These are phyloP conservation scores for Alternaria arbusti DNA, from an alignment of 2,329 filamentous ascomycete species.

Conservation along the genomic window DNA sequence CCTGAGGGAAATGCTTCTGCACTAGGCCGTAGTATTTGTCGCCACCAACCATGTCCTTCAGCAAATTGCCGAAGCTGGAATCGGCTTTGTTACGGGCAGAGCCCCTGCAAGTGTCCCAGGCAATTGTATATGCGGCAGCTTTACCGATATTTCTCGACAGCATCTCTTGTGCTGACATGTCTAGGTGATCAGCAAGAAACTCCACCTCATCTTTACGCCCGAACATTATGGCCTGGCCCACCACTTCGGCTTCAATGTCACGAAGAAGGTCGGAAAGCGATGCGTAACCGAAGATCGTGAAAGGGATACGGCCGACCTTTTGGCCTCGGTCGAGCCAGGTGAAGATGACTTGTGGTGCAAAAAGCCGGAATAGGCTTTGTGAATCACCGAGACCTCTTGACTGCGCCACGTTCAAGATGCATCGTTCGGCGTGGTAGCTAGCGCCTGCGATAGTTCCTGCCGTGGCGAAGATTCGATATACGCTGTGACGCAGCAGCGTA, in stretches of 20 bases:
- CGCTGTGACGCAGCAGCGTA: slow-evolving; percentile 81
- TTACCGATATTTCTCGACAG: slow-evolving; percentile 75
- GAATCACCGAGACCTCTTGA: slow-evolving; percentile 70
- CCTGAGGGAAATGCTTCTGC: slow-evolving; percentile 74
- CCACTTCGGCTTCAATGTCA: slow-evolving; percentile 76
- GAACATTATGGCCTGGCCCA: slow-evolving; percentile 83
- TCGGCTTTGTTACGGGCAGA: slow-evolving; percentile 48
- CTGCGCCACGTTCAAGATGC: slow-evolving; percentile 70
- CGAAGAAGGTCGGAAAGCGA: slow-evolving; percentile 71
- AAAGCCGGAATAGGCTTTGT: slow-evolving; percentile 78
- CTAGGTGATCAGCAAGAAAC: slow-evolving; percentile 61
- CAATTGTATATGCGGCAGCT: slow-evolving; percentile 81
- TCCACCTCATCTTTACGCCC: slow-evolving; percentile 69
- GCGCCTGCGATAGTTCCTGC: slow-evolving; percentile 74
- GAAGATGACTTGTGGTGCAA: slow-evolving; percentile 86
- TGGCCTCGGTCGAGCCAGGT: slow-evolving; percentile 80
- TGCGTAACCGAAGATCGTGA: slow-evolving; percentile 79
- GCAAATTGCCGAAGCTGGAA: slow-evolving; percentile 66
- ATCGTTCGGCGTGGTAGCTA: slow-evolving; percentile 73
- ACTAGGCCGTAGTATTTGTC: slow-evolving; percentile 69
- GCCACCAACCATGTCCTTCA: slow-evolving; percentile 73
- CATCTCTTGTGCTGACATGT: slow-evolving; percentile 21
- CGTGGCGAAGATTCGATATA: slow-evolving; percentile 94
- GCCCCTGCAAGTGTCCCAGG: slow-evolving; percentile 68
- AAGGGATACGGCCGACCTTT: slow-evolving; percentile 70